Evolutionary conservation across 306 rosid species (phyloP).

Genomic region (Vicia villosa): DNA sequence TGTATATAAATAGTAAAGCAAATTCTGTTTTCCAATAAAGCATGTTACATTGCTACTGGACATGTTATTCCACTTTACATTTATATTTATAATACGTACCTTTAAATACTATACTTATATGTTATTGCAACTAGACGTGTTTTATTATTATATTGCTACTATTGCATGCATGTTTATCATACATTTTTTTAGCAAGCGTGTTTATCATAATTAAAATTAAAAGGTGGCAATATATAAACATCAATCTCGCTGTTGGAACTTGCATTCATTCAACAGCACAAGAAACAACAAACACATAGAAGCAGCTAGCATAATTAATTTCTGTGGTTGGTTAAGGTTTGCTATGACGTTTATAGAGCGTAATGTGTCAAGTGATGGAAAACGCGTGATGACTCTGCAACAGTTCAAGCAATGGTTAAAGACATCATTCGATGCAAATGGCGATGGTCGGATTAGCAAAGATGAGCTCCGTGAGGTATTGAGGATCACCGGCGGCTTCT

Average conservation of each 20-base stretch:
- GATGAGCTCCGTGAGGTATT: slow-evolving; percentile 26
- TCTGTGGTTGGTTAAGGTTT: neutral
- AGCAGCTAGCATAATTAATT: neutral
- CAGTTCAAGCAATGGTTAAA: slow-evolving; percentile 41
- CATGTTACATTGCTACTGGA: slow-evolving; percentile 20
- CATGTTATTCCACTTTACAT: neutral
- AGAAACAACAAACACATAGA: neutral
- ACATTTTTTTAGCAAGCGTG: neutral
- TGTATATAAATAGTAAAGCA: neutral
- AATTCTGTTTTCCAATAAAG: neutral
- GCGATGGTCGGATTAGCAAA: slow-evolving; percentile 33
- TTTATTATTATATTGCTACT: neutral
- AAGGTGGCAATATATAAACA: neutral
- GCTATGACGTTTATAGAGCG: slow-evolving; percentile 31
- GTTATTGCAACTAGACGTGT: neutral
- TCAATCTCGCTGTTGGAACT: neutral
- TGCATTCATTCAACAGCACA: neutral
- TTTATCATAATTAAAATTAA: neutral
- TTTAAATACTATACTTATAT: neutral
- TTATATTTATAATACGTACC: neutral
- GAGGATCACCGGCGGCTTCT: neutral
- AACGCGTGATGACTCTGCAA: slow-evolving; percentile 29
- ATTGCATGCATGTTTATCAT: slow-evolving; percentile 22
- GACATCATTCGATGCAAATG: slow-evolving; percentile 30
- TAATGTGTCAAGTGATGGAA: slow-evolving; percentile 28